Conservation (phyloP, 768 basidiomycete genomes). For the Hydnum rufescens region DNA sequence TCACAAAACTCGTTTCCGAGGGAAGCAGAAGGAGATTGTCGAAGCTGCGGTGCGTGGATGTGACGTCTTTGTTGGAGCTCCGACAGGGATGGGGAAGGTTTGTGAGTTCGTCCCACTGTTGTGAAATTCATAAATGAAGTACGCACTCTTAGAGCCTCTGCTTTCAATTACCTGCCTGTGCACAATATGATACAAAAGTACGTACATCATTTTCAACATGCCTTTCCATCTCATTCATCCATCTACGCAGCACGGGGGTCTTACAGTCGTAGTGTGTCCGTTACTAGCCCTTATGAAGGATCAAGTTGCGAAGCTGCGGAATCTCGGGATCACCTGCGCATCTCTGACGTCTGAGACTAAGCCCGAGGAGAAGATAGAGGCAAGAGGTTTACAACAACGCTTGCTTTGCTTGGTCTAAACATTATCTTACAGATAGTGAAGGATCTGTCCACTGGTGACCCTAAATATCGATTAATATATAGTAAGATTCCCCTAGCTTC, state of each 20-base stretch:
- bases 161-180: slow-evolving; percentile 66
- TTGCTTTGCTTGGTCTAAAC: background rate
- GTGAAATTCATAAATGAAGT: background rate
- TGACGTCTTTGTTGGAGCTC: slow-evolving; percentile 64
- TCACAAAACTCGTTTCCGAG: slow-evolving; percentile 46
- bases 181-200: too few relatives aligned
- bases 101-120: background rate
- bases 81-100: slow-evolving; percentile 82
- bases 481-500: slow-evolving; percentile 26
- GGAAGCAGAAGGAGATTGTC: slow-evolving; percentile 34
- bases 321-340: slow-evolving; percentile 34
- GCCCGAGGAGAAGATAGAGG: slow-evolving; percentile 33
- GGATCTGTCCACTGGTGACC: slow-evolving; percentile 40
- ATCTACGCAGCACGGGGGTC: slow-evolving; percentile 28
- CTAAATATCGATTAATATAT: slow-evolving; percentile 45
- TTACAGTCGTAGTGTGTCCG: slow-evolving; percentile 61
- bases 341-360: slow-evolving; percentile 50
- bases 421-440: slow-evolving; percentile 29
- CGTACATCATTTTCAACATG: slow-evolving; percentile 18
- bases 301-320: slow-evolving; percentile 42
- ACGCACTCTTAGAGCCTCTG: slow-evolving; percentile 43
- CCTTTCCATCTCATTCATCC: background rate
- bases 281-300: slow-evolving; percentile 75
- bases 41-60: slow-evolving; percentile 23
- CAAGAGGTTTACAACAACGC: slow-evolving; percentile 14